Evolutionary conservation across 2,329 filamentous ascomycete genomes (phyloP), one percentile per base, ranked within the genome.

Genomic region (Allantophomopsis lycopodina): DNA sequence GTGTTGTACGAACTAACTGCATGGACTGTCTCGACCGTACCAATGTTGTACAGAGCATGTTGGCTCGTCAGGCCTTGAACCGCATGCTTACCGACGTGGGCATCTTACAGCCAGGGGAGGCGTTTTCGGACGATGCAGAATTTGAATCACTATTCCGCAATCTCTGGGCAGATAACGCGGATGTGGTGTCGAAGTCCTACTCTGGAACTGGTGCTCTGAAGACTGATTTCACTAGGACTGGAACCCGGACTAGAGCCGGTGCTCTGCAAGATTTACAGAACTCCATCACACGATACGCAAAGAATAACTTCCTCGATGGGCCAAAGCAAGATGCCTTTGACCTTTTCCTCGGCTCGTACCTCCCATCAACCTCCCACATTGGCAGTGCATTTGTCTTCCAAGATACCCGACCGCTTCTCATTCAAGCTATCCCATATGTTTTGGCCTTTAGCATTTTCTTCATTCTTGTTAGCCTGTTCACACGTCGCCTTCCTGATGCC

Each of bases 21-120:
- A 98, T 98, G 91, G 91, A 98, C 61, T 98, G 93, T 49, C 73
- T 98, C 12, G 91, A 98, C 60, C 83, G 91, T 39, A 98, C 91
- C 39, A 98, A 98, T 52, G 88, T 98, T 6, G 86, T 98, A 3
- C 91, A 98, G 62, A 94, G 86, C 59, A 94, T 96, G 83, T 75
- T 98, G 42, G 91, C 84, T 8, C 81, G 89, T 38, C 88, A 79
- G 73, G 83, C 85, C 12, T 67, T 98, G 32, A 88, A 88, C 45
- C 80, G 87, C 47, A 91, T 94, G 66, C 76, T 98, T 42, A 73
- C 79, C 46, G 89, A 96, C 50, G 65, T 86, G 3, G 88, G 88
- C 30, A 65, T 95, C 38, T 73, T 96, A 51, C 62, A 73, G 39
- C 73, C 76, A 18, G 87, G 87, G 40, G 76, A 89, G 52, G 78